Base-by-base conservation (phyloP, 345 rosid genomes). In the Corchorus capsularis region DNA sequence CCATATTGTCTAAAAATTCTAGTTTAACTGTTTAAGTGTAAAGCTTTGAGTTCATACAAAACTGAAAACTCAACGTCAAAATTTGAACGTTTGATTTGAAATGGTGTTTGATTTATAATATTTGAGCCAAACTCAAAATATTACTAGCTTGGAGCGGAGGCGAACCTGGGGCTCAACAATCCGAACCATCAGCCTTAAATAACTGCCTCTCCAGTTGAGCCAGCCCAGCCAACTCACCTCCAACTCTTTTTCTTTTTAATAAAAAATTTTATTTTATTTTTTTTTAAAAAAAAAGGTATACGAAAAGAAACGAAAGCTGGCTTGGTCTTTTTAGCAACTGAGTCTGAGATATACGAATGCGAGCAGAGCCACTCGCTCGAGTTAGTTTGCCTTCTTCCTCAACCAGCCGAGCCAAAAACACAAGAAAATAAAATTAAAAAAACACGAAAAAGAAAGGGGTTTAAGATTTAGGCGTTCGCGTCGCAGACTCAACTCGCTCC, bases 401-500 rank as follows among this genome's bases (percentile, higher is more conserved):
- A 72, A 74, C 75, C 82, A 86, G 87, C 91, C 86, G 85, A 85
- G 80, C 82, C 84, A 75, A 47, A 60, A 27, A 27, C 27, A 27
- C 27, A 27, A 27, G 27, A 27, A 27, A 27, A 27, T 27, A 27
- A 27, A 27, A 27, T 27, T 27, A 27, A n/a, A 13, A 64, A 57
- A 52, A 32, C 0, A 4, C 6, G 62, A 34, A 70, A 4, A 32
- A 22, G 4, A 54, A 32, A 49, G 67, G 61, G 73, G n/a, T n/a
- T 63, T 57, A 43, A 3, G 6, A 41, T 1, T 61, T 52, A 7
- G 37, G 46, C 50, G 53, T 19, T 20, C 37, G 67, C 49, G 49
- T 35, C 39, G 22, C 49, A 19, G 63, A 68, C 71, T 49, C 63
- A 46, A 73, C 55, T 71, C 63, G 75, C 83, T 69, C 75, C 66